phyloP scores from a whole-genome alignment of 306 rosid species.

The Calophaca sinica region DNA sequence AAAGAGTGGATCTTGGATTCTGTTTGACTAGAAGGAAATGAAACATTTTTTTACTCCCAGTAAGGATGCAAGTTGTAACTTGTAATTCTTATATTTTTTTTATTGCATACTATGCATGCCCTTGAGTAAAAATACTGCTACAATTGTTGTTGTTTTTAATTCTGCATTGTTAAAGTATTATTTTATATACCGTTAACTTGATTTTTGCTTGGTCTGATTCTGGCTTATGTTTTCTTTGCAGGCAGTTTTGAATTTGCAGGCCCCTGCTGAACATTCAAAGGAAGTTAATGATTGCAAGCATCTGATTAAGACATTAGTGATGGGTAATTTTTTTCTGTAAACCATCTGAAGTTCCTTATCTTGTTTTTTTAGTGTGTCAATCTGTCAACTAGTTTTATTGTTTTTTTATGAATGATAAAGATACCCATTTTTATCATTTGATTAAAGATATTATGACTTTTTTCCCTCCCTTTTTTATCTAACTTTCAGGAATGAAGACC shows the following conservation, averaged over 20 bases:
- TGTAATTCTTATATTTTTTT: constrained; percentile 10
- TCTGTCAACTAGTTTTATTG: constrained; percentile 30
- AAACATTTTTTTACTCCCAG: background rate
- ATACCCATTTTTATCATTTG: background rate
- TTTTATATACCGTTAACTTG: constrained; percentile 18
- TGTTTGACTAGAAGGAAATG: constrained; percentile 4
- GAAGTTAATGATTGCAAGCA: constrained; percentile 96
- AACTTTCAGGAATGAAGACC: constrained; percentile 93
- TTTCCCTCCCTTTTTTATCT: background rate
- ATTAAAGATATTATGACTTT: constrained; percentile 15
- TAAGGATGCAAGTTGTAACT: background rate
- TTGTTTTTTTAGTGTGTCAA: constrained; percentile 1
- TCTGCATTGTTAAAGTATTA: constrained; percentile 1
- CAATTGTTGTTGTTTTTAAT: background rate
- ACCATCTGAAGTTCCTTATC: constrained; percentile 29
- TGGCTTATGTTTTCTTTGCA: constrained; percentile 59
- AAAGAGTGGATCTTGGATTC: constrained; percentile 11
- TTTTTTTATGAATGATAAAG: background rate
- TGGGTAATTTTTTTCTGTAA: constrained; percentile 76
- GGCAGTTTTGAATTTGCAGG: constrained; percentile 97
- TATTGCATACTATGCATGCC: constrained; percentile 16
- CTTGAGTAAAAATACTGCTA: background rate
- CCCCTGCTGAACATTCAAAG: constrained; percentile 88
- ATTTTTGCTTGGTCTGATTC: constrained; percentile 34
- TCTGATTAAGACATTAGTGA: constrained; percentile 92